Evolutionary conservation across 2,329 filamentous ascomycete species (phyloP).

Genomic region (Scolecobasidium constrictum): DNA sequence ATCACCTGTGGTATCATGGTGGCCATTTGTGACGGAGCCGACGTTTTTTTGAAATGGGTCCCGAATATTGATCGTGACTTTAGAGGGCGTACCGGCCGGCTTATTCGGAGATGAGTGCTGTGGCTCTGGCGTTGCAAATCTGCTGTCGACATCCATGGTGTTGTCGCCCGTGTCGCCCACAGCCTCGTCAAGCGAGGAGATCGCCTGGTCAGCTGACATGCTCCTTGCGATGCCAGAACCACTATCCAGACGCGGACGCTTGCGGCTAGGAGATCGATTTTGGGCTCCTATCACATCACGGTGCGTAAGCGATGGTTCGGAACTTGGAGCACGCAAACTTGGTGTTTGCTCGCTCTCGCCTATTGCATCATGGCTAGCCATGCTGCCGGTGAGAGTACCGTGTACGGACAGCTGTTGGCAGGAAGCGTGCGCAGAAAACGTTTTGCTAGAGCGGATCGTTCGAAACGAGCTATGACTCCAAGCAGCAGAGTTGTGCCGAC

Average conservation of each 20-base stretch:
- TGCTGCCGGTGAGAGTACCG: not conserved
- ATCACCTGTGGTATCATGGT: not conserved
- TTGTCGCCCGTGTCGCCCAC: constrained; percentile 9
- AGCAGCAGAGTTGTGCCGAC: not conserved
- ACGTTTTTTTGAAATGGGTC: constrained; percentile 17
- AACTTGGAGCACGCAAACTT: constrained; percentile 16
- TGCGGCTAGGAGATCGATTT: constrained; percentile 32
- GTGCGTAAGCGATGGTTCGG: constrained; percentile 23
- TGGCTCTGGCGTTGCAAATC: not conserved
- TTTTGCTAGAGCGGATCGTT: no score
- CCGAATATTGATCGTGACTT: constrained; percentile 27
- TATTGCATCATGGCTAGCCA: not conserved
- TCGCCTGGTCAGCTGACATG: constrained; percentile 19
- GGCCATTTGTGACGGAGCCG: no score
- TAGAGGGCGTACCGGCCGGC: constrained; percentile 18
- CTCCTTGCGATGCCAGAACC: constrained; percentile 20
- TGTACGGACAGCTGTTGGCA: not conserved
- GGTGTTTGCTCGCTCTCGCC: not conserved
- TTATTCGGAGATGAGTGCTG: constrained; percentile 11
- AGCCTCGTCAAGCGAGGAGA: not conserved
- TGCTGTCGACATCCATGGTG: constrained; percentile 13
- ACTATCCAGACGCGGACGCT: constrained; percentile 33
- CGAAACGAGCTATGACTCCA: not conserved
- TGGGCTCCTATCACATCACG: constrained; percentile 34
- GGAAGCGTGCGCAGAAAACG: not conserved